phyloP scores from a whole-genome alignment of 2,329 filamentous ascomycete genomes.

The Pseudopyricularia javanii region DNA sequence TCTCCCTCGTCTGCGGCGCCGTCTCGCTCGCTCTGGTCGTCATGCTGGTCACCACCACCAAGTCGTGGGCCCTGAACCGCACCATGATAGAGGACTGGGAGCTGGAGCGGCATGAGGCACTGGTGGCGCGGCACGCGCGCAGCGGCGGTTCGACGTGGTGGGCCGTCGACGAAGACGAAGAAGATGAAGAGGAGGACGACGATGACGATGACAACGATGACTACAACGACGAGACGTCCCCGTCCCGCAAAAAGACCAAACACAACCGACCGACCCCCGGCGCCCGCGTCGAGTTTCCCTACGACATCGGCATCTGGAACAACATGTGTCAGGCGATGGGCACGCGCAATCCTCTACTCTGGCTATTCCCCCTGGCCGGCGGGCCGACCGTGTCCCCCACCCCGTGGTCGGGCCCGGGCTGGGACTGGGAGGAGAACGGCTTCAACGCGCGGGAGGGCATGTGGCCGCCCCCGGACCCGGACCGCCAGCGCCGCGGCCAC shows the following conservation, averaged over 20 bases:
- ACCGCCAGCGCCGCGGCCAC: conserved; percentile 36
- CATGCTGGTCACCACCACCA: conserved; percentile 50
- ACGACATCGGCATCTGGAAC: conserved; percentile 62
- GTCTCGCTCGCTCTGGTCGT: conserved; percentile 51
- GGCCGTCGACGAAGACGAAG: conserved; percentile 12
- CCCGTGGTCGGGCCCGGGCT: conserved; percentile 28
- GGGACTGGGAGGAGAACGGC: conserved; percentile 63
- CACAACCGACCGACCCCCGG: conserved; percentile 17
- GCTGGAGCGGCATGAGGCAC: conserved; percentile 47
- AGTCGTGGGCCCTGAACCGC: conserved; percentile 53
- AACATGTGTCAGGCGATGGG: conserved; percentile 73
- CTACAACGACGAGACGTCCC: conserved; percentile 22
- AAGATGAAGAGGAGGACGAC: conserved; percentile 16
- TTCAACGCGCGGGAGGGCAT: conserved; percentile 53
- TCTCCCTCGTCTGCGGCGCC: conserved; percentile 44
- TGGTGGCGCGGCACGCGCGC: conserved; percentile 31
- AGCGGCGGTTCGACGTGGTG: conserved; percentile 26
- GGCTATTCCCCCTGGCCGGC: conserved; percentile 57
- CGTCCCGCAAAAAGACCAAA: conserved; percentile 10
- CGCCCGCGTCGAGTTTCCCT: conserved; percentile 58
- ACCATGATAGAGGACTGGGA: conserved; percentile 79
- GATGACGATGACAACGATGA: conserved; percentile 9
- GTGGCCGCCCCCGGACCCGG: conserved; percentile 54
- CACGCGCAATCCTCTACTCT: conserved; percentile 48
- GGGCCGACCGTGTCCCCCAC: conserved; percentile 27